Evolutionary conservation across 2,329 filamentous ascomycete genomes (phyloP), one percentile per base, ranked within the genome.

Genomic region (Biscogniauxia sp.): DNA sequence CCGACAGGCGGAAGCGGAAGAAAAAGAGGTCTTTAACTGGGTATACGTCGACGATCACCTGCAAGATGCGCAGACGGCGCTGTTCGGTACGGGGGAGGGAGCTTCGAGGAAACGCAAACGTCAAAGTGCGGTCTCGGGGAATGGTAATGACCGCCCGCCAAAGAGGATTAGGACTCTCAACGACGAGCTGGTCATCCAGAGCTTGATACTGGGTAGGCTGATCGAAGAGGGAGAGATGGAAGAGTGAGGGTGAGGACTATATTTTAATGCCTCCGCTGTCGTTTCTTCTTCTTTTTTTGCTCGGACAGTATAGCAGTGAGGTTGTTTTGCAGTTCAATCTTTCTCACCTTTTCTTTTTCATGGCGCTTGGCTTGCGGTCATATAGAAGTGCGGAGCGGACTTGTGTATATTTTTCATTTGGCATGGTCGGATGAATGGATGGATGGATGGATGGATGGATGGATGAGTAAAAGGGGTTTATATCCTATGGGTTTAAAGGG

Each of bases 101-200:
- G 70, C 77, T 72, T 68, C 73, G 23, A 77, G 72, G 68, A 71
- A 78, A 67, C 75, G 76, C 58, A 82, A 82, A 69, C 75, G 80
- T 25, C 78, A 76, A 69, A 77, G 76, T 66, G 73, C 69, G 71
- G 68, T 3, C 69, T 68, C 20, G 73, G 71, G 55, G 73, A 7
- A 32, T 4, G 28, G 70, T 45, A 64, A 75, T 20, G 68, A 73
- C 26, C 71, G 77, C 17, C 70, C 77, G 51, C 78, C 81, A 13
- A 80, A 82, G 68, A 83, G 76, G 62, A 80, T 93, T 45, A 84
- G 83, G 64, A 83, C 95, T 52, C 84, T 96, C 56, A 89, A 88
- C 59, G 89, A 96, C 73, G 94, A 98, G 76, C 87, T 94, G 72
- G 87, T 98, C 20, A 88, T 96, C 58, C 94, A 99, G 80, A 97